A percentile compares a stretch with the other conserved stretches of the same genome.
Conservation (phyloP, 805 yeast species). For the Lachancea thermotolerans region DNA sequence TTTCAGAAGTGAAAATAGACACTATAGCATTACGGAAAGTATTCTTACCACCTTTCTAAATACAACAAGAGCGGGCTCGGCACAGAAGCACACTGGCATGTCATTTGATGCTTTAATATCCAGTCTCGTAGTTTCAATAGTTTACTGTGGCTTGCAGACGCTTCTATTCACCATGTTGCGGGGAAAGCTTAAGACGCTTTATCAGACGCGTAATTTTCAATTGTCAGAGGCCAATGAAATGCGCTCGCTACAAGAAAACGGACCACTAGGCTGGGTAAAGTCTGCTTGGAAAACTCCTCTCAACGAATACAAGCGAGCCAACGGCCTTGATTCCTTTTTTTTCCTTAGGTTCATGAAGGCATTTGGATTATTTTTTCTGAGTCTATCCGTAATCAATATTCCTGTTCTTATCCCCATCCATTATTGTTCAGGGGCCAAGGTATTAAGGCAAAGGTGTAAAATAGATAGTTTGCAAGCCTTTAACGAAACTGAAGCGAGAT, state of each 20-base stretch:
- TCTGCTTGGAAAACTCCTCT: conserved; percentile 38
- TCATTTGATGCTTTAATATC: conserved; percentile 50
- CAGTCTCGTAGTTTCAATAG: conserved; percentile 47
- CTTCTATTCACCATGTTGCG: conserved; percentile 36
- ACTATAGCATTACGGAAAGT: conserved; percentile 10
- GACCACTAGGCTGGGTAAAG: conserved; percentile 47
- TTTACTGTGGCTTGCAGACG: conserved; percentile 49
- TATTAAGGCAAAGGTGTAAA: neutral
- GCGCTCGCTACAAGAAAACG: conserved; percentile 4
- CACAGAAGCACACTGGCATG: conserved; percentile 52
- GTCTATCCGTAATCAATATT: conserved; percentile 47
- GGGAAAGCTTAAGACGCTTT: conserved; percentile 35
- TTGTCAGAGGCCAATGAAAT: neutral
- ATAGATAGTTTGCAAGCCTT: too few relatives aligned
- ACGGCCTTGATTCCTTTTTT: conserved; percentile 70
- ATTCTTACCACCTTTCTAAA: conserved; percentile 35
- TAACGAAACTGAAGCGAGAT: too few relatives aligned
- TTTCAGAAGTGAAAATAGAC: neutral
- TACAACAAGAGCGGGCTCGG: conserved; percentile 51
- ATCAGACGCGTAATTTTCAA: conserved; percentile 32
- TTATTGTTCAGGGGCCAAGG: conserved; percentile 27
- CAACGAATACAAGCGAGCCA: conserved; percentile 33
- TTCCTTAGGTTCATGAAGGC: conserved; percentile 56
- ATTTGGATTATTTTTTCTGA: conserved; percentile 43
- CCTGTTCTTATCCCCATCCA: conserved; percentile 64